Evolutionary conservation across 1,284 basidiomycete genomes (phyloP), one percentile per base, ranked within the genome.

Genomic region (Cutaneotrichosporon mucoides): DNA sequence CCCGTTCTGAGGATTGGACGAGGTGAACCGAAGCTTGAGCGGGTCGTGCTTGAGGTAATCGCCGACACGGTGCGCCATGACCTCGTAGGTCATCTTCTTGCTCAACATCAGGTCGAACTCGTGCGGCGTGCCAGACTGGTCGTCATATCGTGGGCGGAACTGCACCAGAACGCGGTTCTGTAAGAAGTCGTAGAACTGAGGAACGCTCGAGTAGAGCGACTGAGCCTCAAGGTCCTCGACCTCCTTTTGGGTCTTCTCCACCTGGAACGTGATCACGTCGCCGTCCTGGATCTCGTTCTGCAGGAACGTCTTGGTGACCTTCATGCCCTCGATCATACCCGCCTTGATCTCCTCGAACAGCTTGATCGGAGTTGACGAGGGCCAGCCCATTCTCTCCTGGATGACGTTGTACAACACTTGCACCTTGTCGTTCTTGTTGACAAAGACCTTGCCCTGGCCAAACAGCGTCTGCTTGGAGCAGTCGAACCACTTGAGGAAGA

Each of bases 301-400:
- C 52, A 88, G 84, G 79, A 97, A 99, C 0, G 96, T 96, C 59
- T 88, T 80, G 79, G 97, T 98, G 56, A 85, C 85, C 81, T 99
- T 99, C 94, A 99, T 97, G 61, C 88, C 83, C 79, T 99, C 96
- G 69, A 99, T 99, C 96, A 99, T 99, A 60, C 93, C 93, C 10
- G 96, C 96, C 84, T 99, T 99, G 80, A 99, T 99, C 88, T 99
- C 96, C 89, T 99, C 96, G 72, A 90, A 99, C 38, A 99, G 83
- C 81, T 93, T 97, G 72, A 99, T 79, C 37, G 94, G 92, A 12
- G 94, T 98, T 15, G 88, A 88, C n/a, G 90, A 86, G 9, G 90
- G 88, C 92, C 93, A 99, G 44, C 90, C 85, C 93, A 98, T 96
- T 62, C 88, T 86, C 79, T 98, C 92, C 76, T 97, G 96, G 79